phyloP scores from a whole-genome alignment of 164 flowering plant genomes.

The Nymphaea colorata region DNA sequence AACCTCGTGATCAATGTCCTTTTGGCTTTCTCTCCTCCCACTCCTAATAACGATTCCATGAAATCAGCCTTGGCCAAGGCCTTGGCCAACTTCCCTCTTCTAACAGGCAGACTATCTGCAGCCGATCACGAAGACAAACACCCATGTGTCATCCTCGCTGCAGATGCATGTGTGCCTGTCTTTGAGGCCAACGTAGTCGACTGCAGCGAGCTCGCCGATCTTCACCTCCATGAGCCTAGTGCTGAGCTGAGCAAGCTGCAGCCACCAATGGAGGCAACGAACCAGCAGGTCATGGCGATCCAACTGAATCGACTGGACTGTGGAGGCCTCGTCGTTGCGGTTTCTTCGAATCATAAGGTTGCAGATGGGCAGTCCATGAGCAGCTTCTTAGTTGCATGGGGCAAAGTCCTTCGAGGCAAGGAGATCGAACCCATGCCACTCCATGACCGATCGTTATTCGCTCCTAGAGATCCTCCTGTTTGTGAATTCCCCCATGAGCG shows the following conservation, averaged over 20 bases:
- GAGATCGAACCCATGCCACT: constrained; percentile 2
- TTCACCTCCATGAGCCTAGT: neutral
- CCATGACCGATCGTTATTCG: constrained; percentile 3
- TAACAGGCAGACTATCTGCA: constrained; percentile 3
- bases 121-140: constrained; percentile 1
- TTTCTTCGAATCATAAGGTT: neutral
- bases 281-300: constrained; percentile 4
- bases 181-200: constrained; percentile 2
- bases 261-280: constrained; percentile 3
- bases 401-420: constrained; percentile 2
- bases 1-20: constrained; percentile 3
- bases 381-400: constrained; percentile 6
- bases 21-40: constrained; percentile 3
- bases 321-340: constrained; percentile 4
- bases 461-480: constrained; percentile 6
- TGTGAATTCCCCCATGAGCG: constrained; percentile 6
- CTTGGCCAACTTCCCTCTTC: constrained; percentile 5
- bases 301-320: constrained; percentile 7
- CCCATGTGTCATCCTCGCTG: neutral
- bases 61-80: constrained; percentile 4
- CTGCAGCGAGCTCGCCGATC: neutral
- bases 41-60: constrained; percentile 5
- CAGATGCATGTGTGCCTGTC: constrained; percentile 7
- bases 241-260: constrained; percentile 4
- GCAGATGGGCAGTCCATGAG: constrained; percentile 5